phyloP scores from a whole-genome alignment of 257 asterid genomes.

The Gentiana dahurica region DNA sequence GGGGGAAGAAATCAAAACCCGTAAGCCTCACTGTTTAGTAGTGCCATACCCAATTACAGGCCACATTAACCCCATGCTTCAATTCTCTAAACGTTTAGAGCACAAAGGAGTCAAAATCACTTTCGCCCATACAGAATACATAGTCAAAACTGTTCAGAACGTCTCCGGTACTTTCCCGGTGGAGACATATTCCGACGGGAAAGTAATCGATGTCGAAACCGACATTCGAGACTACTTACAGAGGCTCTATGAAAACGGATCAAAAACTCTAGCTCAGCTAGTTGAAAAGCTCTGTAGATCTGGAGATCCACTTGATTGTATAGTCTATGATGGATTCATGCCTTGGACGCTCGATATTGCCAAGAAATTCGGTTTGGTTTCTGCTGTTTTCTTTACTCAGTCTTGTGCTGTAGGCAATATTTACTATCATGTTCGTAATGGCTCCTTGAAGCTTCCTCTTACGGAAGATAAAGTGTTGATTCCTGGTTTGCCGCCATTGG shows the following conservation, averaged over 20 bases:
- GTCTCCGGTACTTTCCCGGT: conserved; percentile 12
- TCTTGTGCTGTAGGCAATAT: conserved; percentile 28
- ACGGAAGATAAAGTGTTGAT: conserved; percentile 21
- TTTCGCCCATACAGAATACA: background rate
- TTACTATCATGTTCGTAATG: conserved; percentile 2
- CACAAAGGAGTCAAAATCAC: conserved; percentile 17
- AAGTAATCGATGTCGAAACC: conserved; percentile 7
- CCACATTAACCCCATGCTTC: conserved; percentile 42
- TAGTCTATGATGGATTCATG: conserved; percentile 43
- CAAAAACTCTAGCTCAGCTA: conserved; percentile 1
- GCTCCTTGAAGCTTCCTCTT: conserved; percentile 5
- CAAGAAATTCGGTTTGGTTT: conserved; percentile 21
- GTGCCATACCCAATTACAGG: conserved; percentile 29
- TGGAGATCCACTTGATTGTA: conserved; percentile 12
- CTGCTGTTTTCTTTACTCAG: conserved; percentile 50
- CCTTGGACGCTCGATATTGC: conserved; percentile 68
- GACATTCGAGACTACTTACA: background rate
- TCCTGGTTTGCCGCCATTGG: conserved; percentile 43
- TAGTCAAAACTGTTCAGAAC: conserved; percentile 9
- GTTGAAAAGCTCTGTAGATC: background rate
- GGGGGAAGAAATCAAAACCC: background rate
- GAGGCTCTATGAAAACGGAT: background rate
- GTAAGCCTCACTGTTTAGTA: conserved; percentile 21
- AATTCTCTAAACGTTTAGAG: conserved; percentile 34
- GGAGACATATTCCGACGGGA: conserved; percentile 15